Base-by-base conservation (phyloP, 2,329 filamentous ascomycete genomes). In the Penicillium polonicum region DNA sequence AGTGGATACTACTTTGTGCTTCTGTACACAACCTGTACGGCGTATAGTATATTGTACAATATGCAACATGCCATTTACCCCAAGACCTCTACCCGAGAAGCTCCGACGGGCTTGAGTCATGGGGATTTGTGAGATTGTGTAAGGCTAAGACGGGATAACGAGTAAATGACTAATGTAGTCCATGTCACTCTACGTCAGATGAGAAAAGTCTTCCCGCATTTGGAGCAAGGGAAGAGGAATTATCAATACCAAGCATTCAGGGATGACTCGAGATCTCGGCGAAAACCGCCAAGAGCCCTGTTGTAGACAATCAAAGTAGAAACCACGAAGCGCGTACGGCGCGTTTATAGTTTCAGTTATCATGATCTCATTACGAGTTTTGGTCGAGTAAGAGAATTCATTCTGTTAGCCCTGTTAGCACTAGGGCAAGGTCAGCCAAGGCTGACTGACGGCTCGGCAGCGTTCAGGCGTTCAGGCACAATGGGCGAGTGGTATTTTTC, bases 171-270 rank as follows among this genome's bases (percentile, higher is more conserved):
- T 48, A 38, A 35, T 55, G 13, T 19, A 21, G 29, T 27, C n/a
- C 48, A 48, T 57, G 48, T 57, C 46, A 57, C 55, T 53, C 27
- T 53, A 57, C 55, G 55, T 57, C 55, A 57, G 31, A 43, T 33
- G 10, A 35, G n/a, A 15, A 15, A 19, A 50, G 31, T 38, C 29
- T 21, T 27, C 54, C 54, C 48, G 42, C 42, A 57, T 46, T 31
- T 29, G 21, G 51, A 45, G 33, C 12, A 50, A 50, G 36, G 44
- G 27, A 36, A 55, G 42, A 52, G 48, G 38, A 52, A 46, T 13
- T 13, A 46, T 17, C 35, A 53, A 53, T 42, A 56, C 46, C 52
- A 52, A 56, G 57, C 57, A 51, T 49, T 51, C 56, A 48, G 39
- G 45, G 55, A 55, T 58, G 51, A 57, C 42, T 57, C 15, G 44